Base-by-base conservation (phyloP, 2,329 filamentous ascomycete species). In the Pseudohalonectria lignicola region DNA sequence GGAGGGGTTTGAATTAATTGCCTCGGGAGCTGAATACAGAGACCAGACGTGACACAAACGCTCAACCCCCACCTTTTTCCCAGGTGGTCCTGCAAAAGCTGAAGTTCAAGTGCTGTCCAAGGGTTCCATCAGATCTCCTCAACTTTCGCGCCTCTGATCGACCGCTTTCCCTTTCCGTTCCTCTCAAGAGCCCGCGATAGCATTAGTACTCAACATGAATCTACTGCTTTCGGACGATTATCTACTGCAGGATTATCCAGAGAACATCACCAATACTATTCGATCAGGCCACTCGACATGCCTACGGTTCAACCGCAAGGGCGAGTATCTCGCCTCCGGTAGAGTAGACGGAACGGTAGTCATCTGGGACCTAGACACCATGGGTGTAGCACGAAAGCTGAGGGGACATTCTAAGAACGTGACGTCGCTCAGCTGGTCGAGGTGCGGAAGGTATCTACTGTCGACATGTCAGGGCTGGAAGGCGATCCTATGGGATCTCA, bases 401-500 rank as follows among this genome's bases (percentile, higher is more conserved):
- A 79, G 86, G 47, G 92, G 90, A 11, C 92, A 98, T 62, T 94
- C 85, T 36, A 81, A 86, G 54, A 90, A 92, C 55, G 88, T 98
- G 41, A 90, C 94, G 49, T 94, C 86, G 37, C 62, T 98, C 43
- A 94, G 88, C 64, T 98, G 92, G 92, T 95, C 90, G 37, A 74
- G 82, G 50, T 86, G 87, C 61, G 90, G 92, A 19, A 76, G 86
- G 47, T 96, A 94, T 60, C 69, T 98, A 37, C 74, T 98, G 41
- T 94, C 86, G 41, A 85, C 87, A 10, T 94, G 87, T 32, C 86
- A 95, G 57, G 92, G 94, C 53, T 96, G 90, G 85, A 94, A 93
- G 61, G 88, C 84, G 45, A 87, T 94, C 36, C 70, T 98, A 1
- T 98, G 92, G 92, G 92, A 98, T 59, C 67, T 98, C 41, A 73